These are phyloP conservation scores for Hypoxylon sp. DNA, from an alignment of 2,329 filamentous ascomycete species.

Conservation along the genomic window DNA sequence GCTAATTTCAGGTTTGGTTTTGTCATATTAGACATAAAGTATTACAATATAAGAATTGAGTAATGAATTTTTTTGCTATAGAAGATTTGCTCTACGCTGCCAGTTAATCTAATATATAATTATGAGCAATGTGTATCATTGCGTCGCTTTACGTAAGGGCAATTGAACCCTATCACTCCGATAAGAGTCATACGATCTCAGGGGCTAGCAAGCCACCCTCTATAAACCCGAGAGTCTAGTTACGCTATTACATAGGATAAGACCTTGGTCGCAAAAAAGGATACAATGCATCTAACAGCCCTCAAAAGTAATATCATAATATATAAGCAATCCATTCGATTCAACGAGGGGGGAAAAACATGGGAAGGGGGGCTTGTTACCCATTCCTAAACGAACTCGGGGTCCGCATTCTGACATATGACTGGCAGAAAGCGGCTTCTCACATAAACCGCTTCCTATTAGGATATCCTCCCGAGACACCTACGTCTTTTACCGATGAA, in stretches of 20 bases:
- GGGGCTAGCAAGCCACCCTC: conserved; percentile 3
- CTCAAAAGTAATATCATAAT: not conserved
- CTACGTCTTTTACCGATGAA: conserved; percentile 1
- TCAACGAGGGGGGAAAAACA: not conserved
- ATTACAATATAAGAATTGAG: no score
- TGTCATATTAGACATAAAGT: no score
- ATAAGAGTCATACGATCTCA: conserved; percentile 2
- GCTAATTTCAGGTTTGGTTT: no score
- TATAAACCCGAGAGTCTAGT: conserved; percentile 1
- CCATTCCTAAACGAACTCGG: conserved; percentile 4
- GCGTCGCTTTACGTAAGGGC: not conserved
- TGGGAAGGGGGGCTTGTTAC: not conserved
- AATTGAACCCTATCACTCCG: not conserved
- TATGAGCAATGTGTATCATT: not conserved
- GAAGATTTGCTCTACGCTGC: not conserved
- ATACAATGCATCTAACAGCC: conserved; percentile 13
- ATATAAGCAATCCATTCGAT: conserved; percentile 7
- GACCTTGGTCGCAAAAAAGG: not conserved
- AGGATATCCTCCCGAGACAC: conserved; percentile 16
- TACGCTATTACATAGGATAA: conserved; percentile 22
- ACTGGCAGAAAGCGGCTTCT: not conserved
- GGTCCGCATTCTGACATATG: not conserved
- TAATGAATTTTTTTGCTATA: no score
- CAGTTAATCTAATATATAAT: no score
- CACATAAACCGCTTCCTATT: conserved; percentile 8